Conservation (phyloP, 352 stramenopile species). For the Aphanomyces euteiches region DNA sequence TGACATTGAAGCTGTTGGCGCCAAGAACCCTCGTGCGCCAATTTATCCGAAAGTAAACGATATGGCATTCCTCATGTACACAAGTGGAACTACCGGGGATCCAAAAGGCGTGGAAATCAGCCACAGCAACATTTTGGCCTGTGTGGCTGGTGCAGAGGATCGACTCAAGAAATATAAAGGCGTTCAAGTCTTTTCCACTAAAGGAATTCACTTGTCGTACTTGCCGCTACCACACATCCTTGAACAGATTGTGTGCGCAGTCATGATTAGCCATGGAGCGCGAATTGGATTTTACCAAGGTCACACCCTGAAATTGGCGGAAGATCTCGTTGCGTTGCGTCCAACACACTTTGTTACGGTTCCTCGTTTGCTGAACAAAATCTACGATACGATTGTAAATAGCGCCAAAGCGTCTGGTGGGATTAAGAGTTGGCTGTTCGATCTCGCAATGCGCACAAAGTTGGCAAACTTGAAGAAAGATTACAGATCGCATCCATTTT, state of each 20-base stretch:
- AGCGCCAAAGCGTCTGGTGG: slow-evolving; percentile 50
- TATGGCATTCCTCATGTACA: slow-evolving; percentile 32
- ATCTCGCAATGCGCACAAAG: slow-evolving; percentile 59
- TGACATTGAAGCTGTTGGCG: slow-evolving; percentile 14
- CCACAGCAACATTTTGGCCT: slow-evolving; percentile 37
- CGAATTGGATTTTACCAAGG: slow-evolving; percentile 92
- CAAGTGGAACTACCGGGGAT: slow-evolving; percentile 32
- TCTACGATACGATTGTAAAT: slow-evolving; percentile 93
- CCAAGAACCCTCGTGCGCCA: slow-evolving; percentile 38
- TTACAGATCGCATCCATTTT: slow-evolving; percentile 68
- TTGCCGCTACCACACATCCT: slow-evolving; percentile 96
- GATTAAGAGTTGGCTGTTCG: slow-evolving; percentile 77
- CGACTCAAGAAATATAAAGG: slow-evolving; percentile 6
- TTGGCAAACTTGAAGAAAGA: slow-evolving; percentile 41
- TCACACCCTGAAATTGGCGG: slow-evolving; percentile 84
- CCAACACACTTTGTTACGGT: slow-evolving; percentile 92
- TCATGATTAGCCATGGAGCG: slow-evolving; percentile 65
- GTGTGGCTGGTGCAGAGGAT: slow-evolving; percentile 14
- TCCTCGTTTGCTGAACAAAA: slow-evolving; percentile 93
- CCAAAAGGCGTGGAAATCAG: slow-evolving; percentile 33
- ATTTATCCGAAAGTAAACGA: slow-evolving; percentile 16
- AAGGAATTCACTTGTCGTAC: slow-evolving; percentile 78
- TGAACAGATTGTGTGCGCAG: slow-evolving; percentile 70
- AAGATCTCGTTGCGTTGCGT: slow-evolving; percentile 87
- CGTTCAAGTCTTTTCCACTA: not conserved